phyloP scores from a whole-genome alignment of 1,139 yeast species.

The Hanseniaspora sp. region DNA sequence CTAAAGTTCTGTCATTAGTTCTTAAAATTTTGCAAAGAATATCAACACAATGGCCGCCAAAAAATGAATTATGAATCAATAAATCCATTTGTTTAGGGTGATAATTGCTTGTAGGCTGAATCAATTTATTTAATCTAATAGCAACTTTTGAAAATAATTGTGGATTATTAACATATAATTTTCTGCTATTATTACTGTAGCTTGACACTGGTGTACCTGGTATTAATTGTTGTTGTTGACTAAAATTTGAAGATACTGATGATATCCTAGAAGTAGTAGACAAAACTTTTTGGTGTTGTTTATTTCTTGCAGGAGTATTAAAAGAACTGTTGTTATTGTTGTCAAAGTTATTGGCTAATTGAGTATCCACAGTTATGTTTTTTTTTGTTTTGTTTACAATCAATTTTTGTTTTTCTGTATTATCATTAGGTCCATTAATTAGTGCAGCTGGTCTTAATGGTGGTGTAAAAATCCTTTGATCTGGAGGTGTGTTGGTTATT shows the following conservation, averaged over 20 bases:
- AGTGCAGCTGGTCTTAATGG: not conserved
- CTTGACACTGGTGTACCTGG: constrained; percentile 22
- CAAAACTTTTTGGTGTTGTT: constrained; percentile 16
- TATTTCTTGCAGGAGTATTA: constrained; percentile 15
- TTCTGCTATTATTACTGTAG: constrained; percentile 42
- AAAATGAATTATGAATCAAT: constrained; percentile 85
- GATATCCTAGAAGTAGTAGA: constrained; percentile 16
- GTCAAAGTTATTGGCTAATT: constrained; percentile 19
- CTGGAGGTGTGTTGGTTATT: not conserved
- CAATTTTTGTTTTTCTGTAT: not conserved
- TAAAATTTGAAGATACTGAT: constrained; percentile 10
- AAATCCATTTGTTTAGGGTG: constrained; percentile 69
- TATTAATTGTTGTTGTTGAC: not conserved
- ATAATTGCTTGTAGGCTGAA: constrained; percentile 56
- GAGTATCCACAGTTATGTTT: constrained; percentile 26
- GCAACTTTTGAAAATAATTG: constrained; percentile 84
- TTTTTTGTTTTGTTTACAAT: constrained; percentile 23
- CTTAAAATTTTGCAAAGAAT: constrained; percentile 71
- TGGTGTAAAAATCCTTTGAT: not conserved
- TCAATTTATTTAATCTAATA: constrained; percentile 57
- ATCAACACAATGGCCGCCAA: constrained; percentile 91
- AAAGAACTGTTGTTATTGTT: constrained; percentile 17
- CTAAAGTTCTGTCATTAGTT: constrained; percentile 84
- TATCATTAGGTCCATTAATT: not conserved
- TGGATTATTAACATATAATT: constrained; percentile 45